Base-by-base conservation (phyloP, 441 rosid species). In the Melastoma candidum region DNA sequence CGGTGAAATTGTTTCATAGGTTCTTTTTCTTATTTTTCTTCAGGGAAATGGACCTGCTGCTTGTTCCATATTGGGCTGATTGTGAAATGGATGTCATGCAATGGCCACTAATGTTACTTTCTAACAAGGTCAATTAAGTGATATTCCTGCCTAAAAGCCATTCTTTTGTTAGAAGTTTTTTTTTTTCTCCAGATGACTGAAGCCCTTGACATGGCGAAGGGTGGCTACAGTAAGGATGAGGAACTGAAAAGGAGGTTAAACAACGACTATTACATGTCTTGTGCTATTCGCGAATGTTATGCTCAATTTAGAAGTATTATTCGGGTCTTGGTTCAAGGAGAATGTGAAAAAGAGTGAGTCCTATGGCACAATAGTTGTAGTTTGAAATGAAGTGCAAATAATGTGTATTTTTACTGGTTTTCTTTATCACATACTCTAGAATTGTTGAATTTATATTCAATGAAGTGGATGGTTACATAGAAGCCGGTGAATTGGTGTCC, bases 1-100 rank as follows among this genome's bases (percentile, higher is more conserved):
- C 36, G 3, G 7, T 29, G 36, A 29, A 29, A 29, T 6, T 29
- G 36, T 29, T 29, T 3, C 1, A 29, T 32, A 26, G 27, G 32
- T 51, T 41, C 24, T 51, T 51, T 4, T 3, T 47, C 60, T 49
- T 58, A 58, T 56, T 47, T 26, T 29, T 66, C 54, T 66, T 63
- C 74, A 94, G 99, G 90, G 99, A 94, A 77, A 94, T 80, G 96
- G 72, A 89, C 69, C 70, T 94, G 66, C 76, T 94, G 74, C 96
- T 94, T 74, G 99, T 89, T 77, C 99, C 99, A 53, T 94, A 94
- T 77, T 94, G 97, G 95, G 97, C 97, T 59, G 96, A 89, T 68
- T 96, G 84, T 66, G 96, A 85, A 68, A 71, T 94, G 73, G 84
- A 76, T 26, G 82, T 83, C 52, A 87, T 77, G 58, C 99, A 94